phyloP scores from a whole-genome alignment of 2,329 filamentous ascomycete genomes.

The Sclerotinia nivalis region DNA sequence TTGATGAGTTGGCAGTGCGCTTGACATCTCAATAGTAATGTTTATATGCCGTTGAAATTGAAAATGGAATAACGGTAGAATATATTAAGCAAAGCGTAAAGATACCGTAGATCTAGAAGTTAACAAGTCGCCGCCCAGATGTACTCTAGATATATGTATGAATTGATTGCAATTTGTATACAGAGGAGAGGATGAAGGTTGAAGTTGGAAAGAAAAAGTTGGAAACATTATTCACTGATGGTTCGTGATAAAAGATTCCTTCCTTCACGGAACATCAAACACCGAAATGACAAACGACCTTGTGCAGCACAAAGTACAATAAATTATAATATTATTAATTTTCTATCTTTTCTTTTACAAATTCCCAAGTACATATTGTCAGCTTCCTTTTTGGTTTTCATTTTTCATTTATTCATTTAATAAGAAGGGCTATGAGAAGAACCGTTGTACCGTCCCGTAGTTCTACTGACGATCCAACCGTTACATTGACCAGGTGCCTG shows the following conservation, averaged over 20 bases:
- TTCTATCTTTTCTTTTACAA: background rate
- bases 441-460: constrained; percentile 12
- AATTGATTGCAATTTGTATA: background rate
- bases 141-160: constrained; percentile 8
- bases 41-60: constrained; percentile 49
- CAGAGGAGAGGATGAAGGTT: background rate
- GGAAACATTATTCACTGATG: background rate
- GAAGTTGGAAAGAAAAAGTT: background rate
- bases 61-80: constrained; percentile 42
- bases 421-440: constrained; percentile 1
- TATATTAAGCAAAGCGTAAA: constrained; percentile 38
- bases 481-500: constrained; percentile 17
- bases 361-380: background rate
- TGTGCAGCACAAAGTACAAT: constrained; percentile 3
- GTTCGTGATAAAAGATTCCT: background rate
- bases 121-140: background rate
- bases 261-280: constrained; percentile 5
- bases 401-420: background rate
- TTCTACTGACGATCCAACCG: background rate
- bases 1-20: constrained; percentile 49
- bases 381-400: background rate
- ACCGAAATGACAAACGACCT: background rate
- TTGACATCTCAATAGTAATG: constrained; percentile 46
- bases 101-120: constrained; percentile 26
- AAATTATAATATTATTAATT: background rate